Evolutionary conservation across 2,329 filamentous ascomycete genomes (phyloP).

Genomic region (Biscogniauxia mediterranea): DNA sequence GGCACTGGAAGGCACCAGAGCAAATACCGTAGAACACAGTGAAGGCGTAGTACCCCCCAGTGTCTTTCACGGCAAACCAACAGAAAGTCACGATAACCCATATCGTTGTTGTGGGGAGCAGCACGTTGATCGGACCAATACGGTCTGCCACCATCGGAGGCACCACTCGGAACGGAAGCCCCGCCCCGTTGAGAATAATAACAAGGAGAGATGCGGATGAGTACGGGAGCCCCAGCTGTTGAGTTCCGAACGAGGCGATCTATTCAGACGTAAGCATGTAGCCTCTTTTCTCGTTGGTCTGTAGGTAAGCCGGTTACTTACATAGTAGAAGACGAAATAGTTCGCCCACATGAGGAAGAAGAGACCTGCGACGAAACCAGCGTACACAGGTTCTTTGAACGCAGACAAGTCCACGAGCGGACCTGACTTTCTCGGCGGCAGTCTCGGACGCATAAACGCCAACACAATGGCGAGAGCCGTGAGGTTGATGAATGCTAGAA

Average conservation of each 20-base stretch:
- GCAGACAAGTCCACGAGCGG: slow-evolving; percentile 31
- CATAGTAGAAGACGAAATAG: slow-evolving; percentile 45
- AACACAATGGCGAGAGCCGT: slow-evolving; percentile 75
- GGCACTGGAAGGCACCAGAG: slow-evolving; percentile 39
- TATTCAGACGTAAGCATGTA: slow-evolving; percentile 12
- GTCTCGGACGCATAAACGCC: slow-evolving; percentile 31
- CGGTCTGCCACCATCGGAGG: slow-evolving; percentile 37
- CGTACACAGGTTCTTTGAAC: slow-evolving; percentile 32
- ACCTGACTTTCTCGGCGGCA: slow-evolving; percentile 33
- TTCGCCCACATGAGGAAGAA: slow-evolving; percentile 41
- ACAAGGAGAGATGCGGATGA: slow-evolving; percentile 35
- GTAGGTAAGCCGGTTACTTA: slow-evolving; percentile 18
- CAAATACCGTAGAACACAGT: slow-evolving; percentile 34
- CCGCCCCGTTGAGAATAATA: slow-evolving; percentile 40
- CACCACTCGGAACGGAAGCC: slow-evolving; percentile 37
- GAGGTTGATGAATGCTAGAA: slow-evolving; percentile 60
- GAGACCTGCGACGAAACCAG: slow-evolving; percentile 35
- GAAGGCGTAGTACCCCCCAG: slow-evolving; percentile 37
- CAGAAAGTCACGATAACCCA: slow-evolving; percentile 35
- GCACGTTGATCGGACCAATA: slow-evolving; percentile 37
- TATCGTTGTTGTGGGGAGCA: slow-evolving; percentile 26
- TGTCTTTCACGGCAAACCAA: slow-evolving; percentile 38
- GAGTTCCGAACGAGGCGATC: slow-evolving; percentile 35
- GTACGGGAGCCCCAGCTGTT: slow-evolving; percentile 36
- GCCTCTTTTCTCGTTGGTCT: not conserved